phyloP scores from a whole-genome alignment of 2,329 filamentous ascomycete genomes.

The Colletotrichum gigasporum region DNA sequence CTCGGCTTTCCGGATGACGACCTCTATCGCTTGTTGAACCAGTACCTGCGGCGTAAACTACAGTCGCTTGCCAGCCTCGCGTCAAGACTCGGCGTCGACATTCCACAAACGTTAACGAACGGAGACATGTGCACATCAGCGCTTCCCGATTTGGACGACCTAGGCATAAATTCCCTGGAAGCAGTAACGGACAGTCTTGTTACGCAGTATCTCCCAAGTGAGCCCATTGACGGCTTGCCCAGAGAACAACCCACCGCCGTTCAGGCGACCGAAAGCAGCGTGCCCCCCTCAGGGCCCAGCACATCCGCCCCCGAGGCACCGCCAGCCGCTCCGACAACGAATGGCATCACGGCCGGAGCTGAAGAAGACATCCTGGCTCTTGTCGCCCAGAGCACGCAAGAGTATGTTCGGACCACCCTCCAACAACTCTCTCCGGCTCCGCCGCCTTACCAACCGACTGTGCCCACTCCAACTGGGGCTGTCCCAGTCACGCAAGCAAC shows the following conservation, averaged over 20 bases:
- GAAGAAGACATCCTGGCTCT: conserved; percentile 54
- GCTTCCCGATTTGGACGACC: conserved; percentile 48
- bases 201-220: conserved; percentile 49
- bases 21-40: conserved; percentile 42
- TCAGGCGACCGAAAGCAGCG: conserved; percentile 29
- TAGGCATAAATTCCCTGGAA: conserved; percentile 49
- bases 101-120: conserved; percentile 41
- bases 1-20: conserved; percentile 29
- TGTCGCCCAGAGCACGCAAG: conserved; percentile 54
- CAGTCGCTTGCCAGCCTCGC: conserved; percentile 44
- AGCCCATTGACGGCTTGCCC: conserved; percentile 34
- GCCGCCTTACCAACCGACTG: conserved; percentile 53
- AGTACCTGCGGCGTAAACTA: conserved; percentile 45
- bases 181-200: conserved; percentile 52
- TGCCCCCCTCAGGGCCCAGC: conserved; percentile 19
- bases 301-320: conserved; percentile 12
- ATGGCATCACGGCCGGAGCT: conserved; percentile 50
- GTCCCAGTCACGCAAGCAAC: conserved; percentile 45
- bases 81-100: conserved; percentile 45
- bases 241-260: conserved; percentile 24
- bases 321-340: conserved; percentile 22
- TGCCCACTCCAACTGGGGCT: conserved; percentile 45
- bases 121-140: conserved; percentile 39
- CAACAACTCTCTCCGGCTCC: conserved; percentile 53
- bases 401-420: conserved; percentile 55